Evolutionary conservation across 108 stramenopile genomes (phyloP).

Genomic region (Phaeodactylum tricornutum): DNA sequence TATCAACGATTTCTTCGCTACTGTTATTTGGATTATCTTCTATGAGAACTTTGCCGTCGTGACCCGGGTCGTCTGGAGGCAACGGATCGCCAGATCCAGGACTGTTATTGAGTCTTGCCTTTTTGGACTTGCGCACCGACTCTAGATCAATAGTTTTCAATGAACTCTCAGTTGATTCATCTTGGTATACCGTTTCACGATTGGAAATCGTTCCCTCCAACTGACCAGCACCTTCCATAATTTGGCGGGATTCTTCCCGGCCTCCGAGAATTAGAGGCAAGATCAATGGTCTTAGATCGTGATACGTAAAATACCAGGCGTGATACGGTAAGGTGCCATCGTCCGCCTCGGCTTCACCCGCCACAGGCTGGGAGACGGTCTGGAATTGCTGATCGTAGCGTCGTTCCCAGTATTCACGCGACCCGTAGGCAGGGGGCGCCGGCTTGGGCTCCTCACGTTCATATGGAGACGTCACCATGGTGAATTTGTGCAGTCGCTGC

Average conservation of each 20-base stretch:
- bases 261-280: slow-evolving; percentile 60
- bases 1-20: slow-evolving; percentile 3
- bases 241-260: slow-evolving; percentile 9
- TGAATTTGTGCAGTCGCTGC: too few species aligned
- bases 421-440: slow-evolving; percentile 52
- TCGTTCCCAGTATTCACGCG: slow-evolving; percentile 67
- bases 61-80: slow-evolving; percentile 3
- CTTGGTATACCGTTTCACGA: not conserved
- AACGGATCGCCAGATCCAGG: not conserved
- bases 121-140: not conserved
- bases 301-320: slow-evolving; percentile 76
- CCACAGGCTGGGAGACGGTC: too few species aligned
- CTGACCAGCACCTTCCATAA: slow-evolving; percentile 20
- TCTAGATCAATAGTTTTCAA: not conserved
- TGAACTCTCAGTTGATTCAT: not conserved
- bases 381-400: slow-evolving; percentile 30
- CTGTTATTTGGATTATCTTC: slow-evolving; percentile 10
- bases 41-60: slow-evolving; percentile 12
- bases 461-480: too few species aligned
- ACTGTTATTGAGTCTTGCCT: not conserved
- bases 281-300: slow-evolving; percentile 61
- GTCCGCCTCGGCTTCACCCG: slow-evolving; percentile 10
- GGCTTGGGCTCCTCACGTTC: too few species aligned
- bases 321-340: slow-evolving; percentile 43
- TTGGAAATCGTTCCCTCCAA: slow-evolving; percentile 7